Evolutionary conservation across 225 moss, liverwort and hornwort genomes (phyloP).

Genomic region (Sphagnum contortum): DNA sequence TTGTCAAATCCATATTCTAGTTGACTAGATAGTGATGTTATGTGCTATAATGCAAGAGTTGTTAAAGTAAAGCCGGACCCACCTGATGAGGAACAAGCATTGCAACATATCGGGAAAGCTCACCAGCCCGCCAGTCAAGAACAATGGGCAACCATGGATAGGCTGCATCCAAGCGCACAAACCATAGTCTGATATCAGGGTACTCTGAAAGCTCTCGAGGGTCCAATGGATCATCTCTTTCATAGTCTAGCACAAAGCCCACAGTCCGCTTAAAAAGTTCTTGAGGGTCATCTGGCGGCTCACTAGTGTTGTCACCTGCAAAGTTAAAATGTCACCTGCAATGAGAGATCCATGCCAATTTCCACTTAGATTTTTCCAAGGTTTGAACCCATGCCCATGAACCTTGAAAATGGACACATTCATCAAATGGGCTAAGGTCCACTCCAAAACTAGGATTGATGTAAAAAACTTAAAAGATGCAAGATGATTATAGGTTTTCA

Average conservation of each 20-base stretch:
- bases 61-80: not conserved
- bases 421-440: too few relatives aligned
- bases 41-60: too few relatives aligned
- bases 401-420: too few relatives aligned
- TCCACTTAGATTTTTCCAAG: constrained; percentile 13
- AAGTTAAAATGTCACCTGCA: constrained; percentile 76
- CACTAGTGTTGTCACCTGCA: constrained; percentile 88
- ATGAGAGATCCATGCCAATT: constrained; percentile 52
- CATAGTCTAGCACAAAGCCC: constrained; percentile 82
- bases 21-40: too few relatives aligned
- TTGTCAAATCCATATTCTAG: too few relatives aligned
- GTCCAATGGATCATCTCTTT: constrained; percentile 76
- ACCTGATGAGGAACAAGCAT: constrained; percentile 99
- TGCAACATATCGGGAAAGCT: constrained; percentile 79
- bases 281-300: constrained; percentile 40
- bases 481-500: too few relatives aligned
- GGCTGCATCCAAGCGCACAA: constrained; percentile 84
- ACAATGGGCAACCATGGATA: constrained; percentile 97
- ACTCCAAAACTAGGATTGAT: too few relatives aligned
- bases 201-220: constrained; percentile 91
- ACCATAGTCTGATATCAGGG: constrained; percentile 96
- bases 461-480: too few relatives aligned
- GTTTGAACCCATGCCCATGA: too few relatives aligned
- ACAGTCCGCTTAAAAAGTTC: constrained; percentile 67
- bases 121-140: constrained; percentile 92